Base-by-base conservation (phyloP, 495 filamentous ascomycete genomes). In the Chaetomium fimeti region DNA sequence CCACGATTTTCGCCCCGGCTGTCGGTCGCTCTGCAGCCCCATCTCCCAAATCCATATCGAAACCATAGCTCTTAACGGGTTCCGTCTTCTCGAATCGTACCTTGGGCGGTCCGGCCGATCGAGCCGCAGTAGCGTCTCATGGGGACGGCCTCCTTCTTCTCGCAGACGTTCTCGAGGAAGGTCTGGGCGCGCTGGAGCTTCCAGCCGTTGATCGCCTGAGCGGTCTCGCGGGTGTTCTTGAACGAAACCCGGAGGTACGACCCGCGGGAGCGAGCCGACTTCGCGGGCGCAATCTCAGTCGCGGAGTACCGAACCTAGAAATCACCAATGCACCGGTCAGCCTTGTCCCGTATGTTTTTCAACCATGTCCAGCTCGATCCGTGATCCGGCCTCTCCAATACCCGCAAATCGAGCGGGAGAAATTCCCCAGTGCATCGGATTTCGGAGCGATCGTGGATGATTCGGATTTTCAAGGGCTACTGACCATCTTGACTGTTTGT, bases 141-240 rank as follows among this genome's bases (percentile, higher is more conserved):
- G 70, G 94, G 94, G 71, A 99, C 91, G 66, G 91, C 93, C 85
- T 98, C 93, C 79, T 88, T 88, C 84, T 98, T 91, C 80, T 89
- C 88, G 77, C 88, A 86, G 70, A 99, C 94, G 79, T 98, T 97
- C 83, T 94, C 91, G 76, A 99, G 88, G 88, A 93, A 99, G 74
- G 83, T 85, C 71, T 96, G 82, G 68, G 94, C 95, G 75, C 94
- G 94, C 80, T 88, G 83, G 74, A 98, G 84, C 85, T 98, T 98
- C 94, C 93, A 97, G 81, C 94, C 93, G 81, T 91, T 97, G 88
- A 98, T 92, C 67, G 93, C 92, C 84, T 97, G 93, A 62, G 94
- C 95, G 68, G 94, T 97, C 85, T 99, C 95, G 77, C 93, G 91
- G 80, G 94, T 97, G 88, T 98, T 98, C 88, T 98, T 98, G 89